Evolutionary conservation across 768 basidiomycete genomes (phyloP).

Genomic region (Postia placenta): DNA sequence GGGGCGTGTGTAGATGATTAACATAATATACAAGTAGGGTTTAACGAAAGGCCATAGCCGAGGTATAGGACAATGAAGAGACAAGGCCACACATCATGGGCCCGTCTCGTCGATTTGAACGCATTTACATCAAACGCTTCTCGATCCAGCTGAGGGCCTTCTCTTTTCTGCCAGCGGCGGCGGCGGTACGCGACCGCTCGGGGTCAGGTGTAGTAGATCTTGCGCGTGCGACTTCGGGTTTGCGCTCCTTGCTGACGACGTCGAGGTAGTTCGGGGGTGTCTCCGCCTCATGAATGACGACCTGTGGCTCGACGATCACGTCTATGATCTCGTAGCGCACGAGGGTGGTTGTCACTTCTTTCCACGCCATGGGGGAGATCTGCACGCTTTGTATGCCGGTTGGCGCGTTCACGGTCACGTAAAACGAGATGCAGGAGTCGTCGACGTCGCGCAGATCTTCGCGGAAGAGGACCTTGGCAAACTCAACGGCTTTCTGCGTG

Average conservation of each 20-base stretch:
- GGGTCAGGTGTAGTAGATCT: background rate
- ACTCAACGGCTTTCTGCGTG: conserved; percentile 17
- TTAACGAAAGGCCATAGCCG: no score
- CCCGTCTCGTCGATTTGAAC: no score
- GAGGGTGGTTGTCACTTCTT: conserved; percentile 13
- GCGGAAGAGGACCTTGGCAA: conserved; percentile 14
- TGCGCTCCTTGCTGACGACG: background rate
- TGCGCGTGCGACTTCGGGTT: background rate
- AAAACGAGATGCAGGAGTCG: conserved; percentile 17
- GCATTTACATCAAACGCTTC: background rate
- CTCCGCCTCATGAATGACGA: background rate
- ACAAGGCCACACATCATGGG: no score
- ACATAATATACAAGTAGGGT: no score
- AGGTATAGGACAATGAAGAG: no score
- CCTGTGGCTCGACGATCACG: conserved; percentile 11
- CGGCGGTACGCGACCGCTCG: background rate
- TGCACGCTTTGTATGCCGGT: conserved; percentile 12
- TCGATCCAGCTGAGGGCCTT: background rate
- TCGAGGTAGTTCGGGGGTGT: background rate
- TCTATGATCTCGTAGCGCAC: conserved; percentile 24
- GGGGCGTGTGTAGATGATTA: no score
- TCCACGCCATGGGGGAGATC: conserved; percentile 23
- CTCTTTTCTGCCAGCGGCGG: background rate
- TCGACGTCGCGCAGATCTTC: conserved; percentile 15
- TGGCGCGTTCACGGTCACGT: conserved; percentile 16